Conservation (phyloP, 1,139 yeast genomes). For the Meyerozyma athensensis region DNA sequence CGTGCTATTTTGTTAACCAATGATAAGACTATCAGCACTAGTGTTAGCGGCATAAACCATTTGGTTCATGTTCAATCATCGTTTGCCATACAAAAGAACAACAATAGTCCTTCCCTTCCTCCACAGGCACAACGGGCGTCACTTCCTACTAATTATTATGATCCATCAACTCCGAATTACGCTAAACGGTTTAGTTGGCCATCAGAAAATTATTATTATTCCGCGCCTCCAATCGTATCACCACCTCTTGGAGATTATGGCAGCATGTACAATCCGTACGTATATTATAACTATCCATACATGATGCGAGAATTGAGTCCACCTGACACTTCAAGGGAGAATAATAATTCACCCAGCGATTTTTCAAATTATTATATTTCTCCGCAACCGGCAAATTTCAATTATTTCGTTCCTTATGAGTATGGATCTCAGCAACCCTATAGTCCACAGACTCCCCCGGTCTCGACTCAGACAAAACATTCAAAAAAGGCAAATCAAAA, state of each 20-base stretch:
- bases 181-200: constrained; percentile 11
- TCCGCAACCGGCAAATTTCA: not conserved
- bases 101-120: constrained; percentile 6
- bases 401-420: not conserved
- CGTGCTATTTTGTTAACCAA: constrained; percentile 12
- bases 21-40: constrained; percentile 21
- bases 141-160: constrained; percentile 7
- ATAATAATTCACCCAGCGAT: not conserved
- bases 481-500: not conserved
- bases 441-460: not conserved
- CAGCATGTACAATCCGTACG: constrained; percentile 9
- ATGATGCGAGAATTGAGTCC: not conserved
- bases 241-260: constrained; percentile 9
- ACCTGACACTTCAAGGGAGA: not conserved
- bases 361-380: not conserved
- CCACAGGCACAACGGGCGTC: constrained; percentile 7
- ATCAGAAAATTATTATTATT: constrained; percentile 4
- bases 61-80: constrained; percentile 19
- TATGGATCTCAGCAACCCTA: not conserved
- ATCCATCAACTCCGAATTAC: constrained; percentile 5
- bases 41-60: constrained; percentile 21
- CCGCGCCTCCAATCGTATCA: constrained; percentile 4
- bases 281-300: constrained; percentile 7
- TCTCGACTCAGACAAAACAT: not conserved
- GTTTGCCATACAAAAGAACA: constrained; percentile 34